Evolutionary conservation across 768 basidiomycete species (phyloP).

Genomic region (Hygrophorus russula): DNA sequence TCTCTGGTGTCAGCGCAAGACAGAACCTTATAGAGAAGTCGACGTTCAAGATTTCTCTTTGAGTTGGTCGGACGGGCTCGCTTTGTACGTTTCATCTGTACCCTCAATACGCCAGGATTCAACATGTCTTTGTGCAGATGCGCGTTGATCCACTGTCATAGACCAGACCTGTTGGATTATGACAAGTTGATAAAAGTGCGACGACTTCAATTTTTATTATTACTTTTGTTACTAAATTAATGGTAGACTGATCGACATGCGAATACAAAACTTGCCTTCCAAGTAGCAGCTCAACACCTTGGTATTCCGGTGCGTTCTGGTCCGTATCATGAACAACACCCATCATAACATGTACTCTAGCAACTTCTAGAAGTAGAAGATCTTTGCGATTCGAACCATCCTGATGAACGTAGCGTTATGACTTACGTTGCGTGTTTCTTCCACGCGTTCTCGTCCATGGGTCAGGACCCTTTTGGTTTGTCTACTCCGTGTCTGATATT

Average conservation of each 20-base stretch:
- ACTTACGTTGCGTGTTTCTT: conserved; percentile 97
- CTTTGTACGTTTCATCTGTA: conserved; percentile 52
- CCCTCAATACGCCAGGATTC: background rate
- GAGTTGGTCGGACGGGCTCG: conserved; percentile 93
- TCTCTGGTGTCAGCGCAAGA: conserved; percentile 98
- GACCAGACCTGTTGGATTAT: conserved; percentile 91
- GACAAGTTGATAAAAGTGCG: conserved; percentile 71
- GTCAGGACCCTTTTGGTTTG: conserved; percentile 28
- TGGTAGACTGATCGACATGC: conserved; percentile 63
- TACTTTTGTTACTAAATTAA: conserved; percentile 7
- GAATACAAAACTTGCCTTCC: conserved; percentile 83
- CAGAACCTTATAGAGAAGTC: conserved; percentile 82
- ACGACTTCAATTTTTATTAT: background rate
- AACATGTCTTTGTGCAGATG: conserved; percentile 44
- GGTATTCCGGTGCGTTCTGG: conserved; percentile 66
- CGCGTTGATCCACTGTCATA: conserved; percentile 94
- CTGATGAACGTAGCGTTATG: conserved; percentile 96
- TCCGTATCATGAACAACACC: background rate
- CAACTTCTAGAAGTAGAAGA: conserved; percentile 96
- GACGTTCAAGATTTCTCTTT: conserved; percentile 87
- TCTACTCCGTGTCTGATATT: conserved; percentile 5
- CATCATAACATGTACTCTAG: conserved; percentile 24
- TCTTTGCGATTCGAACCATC: conserved; percentile 74
- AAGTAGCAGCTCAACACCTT: conserved; percentile 77
- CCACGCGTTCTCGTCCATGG: conserved; percentile 96